phyloP scores from a whole-genome alignment of 2,329 filamentous ascomycete species.

The Neofusicoccum sp. region DNA sequence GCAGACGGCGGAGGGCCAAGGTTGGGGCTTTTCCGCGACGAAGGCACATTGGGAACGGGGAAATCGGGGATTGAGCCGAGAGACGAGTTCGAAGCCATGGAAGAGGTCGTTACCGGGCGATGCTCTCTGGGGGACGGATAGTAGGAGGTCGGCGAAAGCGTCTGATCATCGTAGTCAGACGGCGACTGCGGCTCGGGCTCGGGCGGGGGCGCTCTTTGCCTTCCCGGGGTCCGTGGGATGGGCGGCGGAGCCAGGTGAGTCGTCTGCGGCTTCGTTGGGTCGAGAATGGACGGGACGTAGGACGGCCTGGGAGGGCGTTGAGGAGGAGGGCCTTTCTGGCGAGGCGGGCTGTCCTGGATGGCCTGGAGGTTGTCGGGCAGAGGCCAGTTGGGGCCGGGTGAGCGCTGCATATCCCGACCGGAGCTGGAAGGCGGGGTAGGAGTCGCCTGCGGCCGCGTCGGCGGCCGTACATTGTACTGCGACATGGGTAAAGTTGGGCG shows the following conservation, averaged over 20 bases:
- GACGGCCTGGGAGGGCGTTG: conserved; percentile 46
- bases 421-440: conserved; percentile 26
- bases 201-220: conserved; percentile 21
- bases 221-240: conserved; percentile 9
- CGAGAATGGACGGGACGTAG: conserved; percentile 40
- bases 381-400: conserved; percentile 51
- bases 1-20: conserved; percentile 53
- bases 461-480: conserved; percentile 26
- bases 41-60: conserved; percentile 39
- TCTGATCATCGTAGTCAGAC: conserved; percentile 36
- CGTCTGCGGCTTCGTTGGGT: conserved; percentile 33
- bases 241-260: conserved; percentile 34
- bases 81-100: conserved; percentile 44
- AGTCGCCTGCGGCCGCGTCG: conserved; percentile 24
- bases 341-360: conserved; percentile 32
- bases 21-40: conserved; percentile 43
- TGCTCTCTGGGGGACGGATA: conserved; percentile 27
- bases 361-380: conserved; percentile 41
- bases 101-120: conserved; percentile 42
- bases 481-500: conserved; percentile 38
- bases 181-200: conserved; percentile 25
- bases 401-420: conserved; percentile 24
- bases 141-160: conserved; percentile 35
- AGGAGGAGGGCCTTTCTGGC: conserved; percentile 42
- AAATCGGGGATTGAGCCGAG: conserved; percentile 47